Base-by-base conservation (phyloP, 1,139 yeast species). In the Kluyveromyces sp. region DNA sequence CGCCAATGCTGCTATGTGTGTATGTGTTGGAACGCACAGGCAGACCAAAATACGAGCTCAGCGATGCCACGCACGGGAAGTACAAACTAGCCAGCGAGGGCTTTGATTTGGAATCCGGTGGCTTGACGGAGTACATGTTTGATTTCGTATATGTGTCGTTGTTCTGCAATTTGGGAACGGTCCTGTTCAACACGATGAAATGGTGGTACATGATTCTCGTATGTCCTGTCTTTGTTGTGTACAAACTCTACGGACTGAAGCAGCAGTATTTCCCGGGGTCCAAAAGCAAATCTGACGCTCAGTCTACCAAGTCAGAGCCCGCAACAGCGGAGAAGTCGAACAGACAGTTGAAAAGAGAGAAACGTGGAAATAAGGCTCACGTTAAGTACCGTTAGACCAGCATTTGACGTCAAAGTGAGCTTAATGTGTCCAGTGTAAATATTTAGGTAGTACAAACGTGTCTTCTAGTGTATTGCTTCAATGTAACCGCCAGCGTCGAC, bases 301-400 rank as follows among this genome's bases (percentile, higher is more conserved):
- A 37, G 17, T 25, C 42, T 25, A 40, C 46, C 16, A 36, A 42
- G 17, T 22, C 42, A 12, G 40, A 17, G 33, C 44, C 25, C 28
- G 33, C 37, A 16, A 33, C 40, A 15, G 36, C 41, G 12, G 43
- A 41, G 4, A 55, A 58, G 42, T 61, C 65, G 8, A 60, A 60
- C 44, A 58, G 66, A 54, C 65, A 61, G 45, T 25, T 52, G 46
- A 61, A 60, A 47, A 51, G 58, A 38, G 64, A 61, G 42, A 58
- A 58, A 41, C 57, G 54, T 36, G 60, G 56, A 36, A 59, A 57
- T 33, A 55, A 54, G 31, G 41, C 38, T 18, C 55, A 55, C 43
- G 49, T 51, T 39, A 57, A 49, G 45, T 58, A 57, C 43, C 53
- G 55, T 38, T 56, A 51, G 43, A 31, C 17, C 17, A 32, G 7